A percentile compares a stretch with the other conserved stretches of the same genome.
phyloP scores from a whole-genome alignment of 1,284 basidiomycete genomes.

The Ustilago trichophora region DNA sequence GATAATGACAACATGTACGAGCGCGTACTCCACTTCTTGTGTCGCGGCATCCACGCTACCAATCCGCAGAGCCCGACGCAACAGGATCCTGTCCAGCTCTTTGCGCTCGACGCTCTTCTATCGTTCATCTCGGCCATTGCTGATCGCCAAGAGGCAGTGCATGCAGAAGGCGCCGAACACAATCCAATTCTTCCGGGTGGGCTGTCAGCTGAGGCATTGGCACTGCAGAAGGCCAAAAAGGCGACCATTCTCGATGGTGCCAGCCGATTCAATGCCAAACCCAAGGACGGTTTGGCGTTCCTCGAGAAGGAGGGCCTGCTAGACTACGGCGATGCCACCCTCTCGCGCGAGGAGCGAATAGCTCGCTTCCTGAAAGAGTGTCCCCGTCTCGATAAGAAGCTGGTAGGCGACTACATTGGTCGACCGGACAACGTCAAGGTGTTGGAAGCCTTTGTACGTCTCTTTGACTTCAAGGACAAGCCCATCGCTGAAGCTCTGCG shows the following conservation, averaged over 20 bases:
- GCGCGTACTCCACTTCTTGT: constrained; percentile 86
- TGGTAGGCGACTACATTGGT: constrained; percentile 93
- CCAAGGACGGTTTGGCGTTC: constrained; percentile 84
- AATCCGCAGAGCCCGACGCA: constrained; percentile 81
- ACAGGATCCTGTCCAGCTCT: constrained; percentile 81
- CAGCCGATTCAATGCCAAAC: constrained; percentile 89
- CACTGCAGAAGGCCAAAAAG: constrained; percentile 83
- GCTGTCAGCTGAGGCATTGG: constrained; percentile 71
- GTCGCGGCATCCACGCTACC: constrained; percentile 60
- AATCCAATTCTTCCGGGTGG: constrained; percentile 64
- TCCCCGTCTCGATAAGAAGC: constrained; percentile 87
- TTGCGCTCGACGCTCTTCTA: constrained; percentile 88
- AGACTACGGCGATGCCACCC: constrained; percentile 70
- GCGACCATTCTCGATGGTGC: constrained; percentile 85
- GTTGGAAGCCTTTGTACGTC: constrained; percentile 83
- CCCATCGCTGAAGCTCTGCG: constrained; percentile 92
- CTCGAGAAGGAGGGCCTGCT: constrained; percentile 73
- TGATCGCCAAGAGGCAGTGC: constrained; percentile 75
- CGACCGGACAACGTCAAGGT: constrained; percentile 86
- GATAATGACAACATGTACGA: constrained; percentile 97
- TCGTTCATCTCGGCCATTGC: constrained; percentile 89
- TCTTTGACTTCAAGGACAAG: constrained; percentile 92
- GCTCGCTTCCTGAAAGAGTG: constrained; percentile 88
- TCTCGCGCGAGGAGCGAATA: constrained; percentile 57
- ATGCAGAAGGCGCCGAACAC: neutral